A percentile compares a stretch with the other conserved stretches of the same genome.
Conservation (phyloP, 2,329 filamentous ascomycete genomes). For the Cytospora paraplurivora region DNA sequence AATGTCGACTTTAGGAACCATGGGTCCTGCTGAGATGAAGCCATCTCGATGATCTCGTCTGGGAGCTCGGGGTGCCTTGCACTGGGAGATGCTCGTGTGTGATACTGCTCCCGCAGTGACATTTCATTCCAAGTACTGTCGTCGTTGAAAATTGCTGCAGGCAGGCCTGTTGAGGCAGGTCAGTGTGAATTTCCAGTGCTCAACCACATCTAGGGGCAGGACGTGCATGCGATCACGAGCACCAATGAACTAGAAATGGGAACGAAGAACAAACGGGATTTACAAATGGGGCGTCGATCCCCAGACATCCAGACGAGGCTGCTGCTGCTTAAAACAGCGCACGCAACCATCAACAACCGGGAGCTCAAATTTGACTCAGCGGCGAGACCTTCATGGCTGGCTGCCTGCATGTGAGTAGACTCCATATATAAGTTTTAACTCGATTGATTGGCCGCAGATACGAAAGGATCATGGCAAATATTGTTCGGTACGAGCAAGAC, state of each 20-base stretch:
- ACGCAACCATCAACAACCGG: background rate
- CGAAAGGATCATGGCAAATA: no score
- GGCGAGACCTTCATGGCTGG: background rate
- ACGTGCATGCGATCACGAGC: background rate
- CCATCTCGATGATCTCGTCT: conserved; percentile 4
- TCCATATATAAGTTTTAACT: no score
- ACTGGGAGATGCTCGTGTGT: background rate
- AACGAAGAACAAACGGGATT: background rate
- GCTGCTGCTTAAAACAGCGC: background rate
- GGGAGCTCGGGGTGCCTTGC: background rate
- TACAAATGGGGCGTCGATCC: background rate
- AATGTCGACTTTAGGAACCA: conserved; percentile 45
- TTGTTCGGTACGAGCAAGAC: no score
- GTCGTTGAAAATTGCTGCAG: background rate
- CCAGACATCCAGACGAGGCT: no score
- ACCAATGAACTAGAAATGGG: background rate
- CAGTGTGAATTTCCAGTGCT: background rate
- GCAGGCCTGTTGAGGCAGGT: background rate
- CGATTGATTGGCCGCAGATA: no score
- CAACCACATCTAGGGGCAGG: background rate
- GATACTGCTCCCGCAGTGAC: background rate
- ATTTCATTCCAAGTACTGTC: background rate
- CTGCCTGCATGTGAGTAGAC: no score
- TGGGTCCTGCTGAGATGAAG: conserved; percentile 25
- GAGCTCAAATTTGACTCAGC: background rate